Evolutionary conservation across 257 asterid species (phyloP), one percentile per base, ranked within the genome.

Genomic region (Paulownia fortunei): DNA sequence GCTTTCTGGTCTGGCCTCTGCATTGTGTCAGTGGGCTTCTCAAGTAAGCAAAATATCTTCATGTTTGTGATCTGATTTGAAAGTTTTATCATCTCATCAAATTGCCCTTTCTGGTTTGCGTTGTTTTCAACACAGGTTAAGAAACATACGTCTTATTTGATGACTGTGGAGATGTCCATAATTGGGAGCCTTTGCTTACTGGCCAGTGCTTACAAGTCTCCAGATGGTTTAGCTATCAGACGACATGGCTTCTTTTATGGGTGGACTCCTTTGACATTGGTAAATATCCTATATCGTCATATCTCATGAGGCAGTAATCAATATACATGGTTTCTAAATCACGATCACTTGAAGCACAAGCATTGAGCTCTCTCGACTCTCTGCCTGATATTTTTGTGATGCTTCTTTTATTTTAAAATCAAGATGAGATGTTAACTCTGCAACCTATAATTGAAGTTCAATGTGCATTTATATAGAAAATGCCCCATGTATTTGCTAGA

Each of bases 11-110:
- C 77, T 96, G 85, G 99, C 98, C 80, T 96, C 98, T 79, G 89
- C 99, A 46, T 86, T 96, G 84, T 96, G 99, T 73, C 99, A 96
- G 85, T 93, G 99, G 99, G 97, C 99, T 59, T 85, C 96, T 80
- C 99, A 96, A 86, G 99, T 89, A 84, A 84, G 87, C 80, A 71
- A 63, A 74, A 51, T n/a, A 24, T 79, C 71, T 27, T 60, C 55
- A 63, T 60, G 66, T 72, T 72, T 68, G 37, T 76, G 8, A 76
- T 34, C 26, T 76, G 23, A 36, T 54, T 58, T 65, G 32, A 78
- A 47, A 49, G 21, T 69, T 39, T 32, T 34, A 32, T 69, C 54
- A 18, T 41, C 77, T 74, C 59, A 76, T 72, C 47, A 54, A 65
- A 44, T 74, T 74, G 51, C 32, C 74, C 13, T 67, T 65, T 34